Base-by-base conservation (phyloP, 2,329 filamentous ascomycete genomes). In the Trichoderma semiorbis region DNA sequence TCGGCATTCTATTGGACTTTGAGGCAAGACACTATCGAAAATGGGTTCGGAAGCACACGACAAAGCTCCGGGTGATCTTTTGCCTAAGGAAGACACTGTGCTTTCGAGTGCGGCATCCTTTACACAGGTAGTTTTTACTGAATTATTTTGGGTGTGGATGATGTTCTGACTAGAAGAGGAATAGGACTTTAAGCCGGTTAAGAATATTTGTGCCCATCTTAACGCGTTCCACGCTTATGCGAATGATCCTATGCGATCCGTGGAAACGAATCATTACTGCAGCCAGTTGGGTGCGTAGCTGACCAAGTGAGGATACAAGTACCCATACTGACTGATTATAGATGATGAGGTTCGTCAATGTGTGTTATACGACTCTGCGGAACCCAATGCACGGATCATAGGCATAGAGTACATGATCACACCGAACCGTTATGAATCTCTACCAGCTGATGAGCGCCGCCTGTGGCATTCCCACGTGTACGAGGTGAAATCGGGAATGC, bases 371-470 rank as follows among this genome's bases (percentile, higher is more conserved):
- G 93, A 97, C 81, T 88, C 89, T 0, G 86, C 90, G 0, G 84
- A 85, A 0, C 84, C 88, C 8, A 87, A 88, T 30, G 93, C 93
- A 0, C 88, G 91, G 0, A 87, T 97, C 21, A 93, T 97, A 73
- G 94, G 93, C 10, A 87, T 97, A 76, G 94, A 97, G 80, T 97
- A 97, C 84, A 95, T 96, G 93, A 90, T 97, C 76, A 90, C 91
- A 0, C 87, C 89, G 0, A 83, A 84, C 4, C 83, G 96, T 0
- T 97, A 91, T 82, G 84, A 87, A 47, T 88, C 87, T 0, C 87
- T 97, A 0, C 86, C 89, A 1, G 60, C 81, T 0, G 87, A 90
- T 24, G 94, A 97, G 82, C 89, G 92, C 47, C 87, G 87, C 64
- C 85, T 95, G 1, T 97, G 93, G 93, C 93, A 97, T 81, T 91